These are phyloP conservation scores for Boletus semigastroideus DNA, from an alignment of 1,284 basidiomycete genomes.

Conservation along the genomic window DNA sequence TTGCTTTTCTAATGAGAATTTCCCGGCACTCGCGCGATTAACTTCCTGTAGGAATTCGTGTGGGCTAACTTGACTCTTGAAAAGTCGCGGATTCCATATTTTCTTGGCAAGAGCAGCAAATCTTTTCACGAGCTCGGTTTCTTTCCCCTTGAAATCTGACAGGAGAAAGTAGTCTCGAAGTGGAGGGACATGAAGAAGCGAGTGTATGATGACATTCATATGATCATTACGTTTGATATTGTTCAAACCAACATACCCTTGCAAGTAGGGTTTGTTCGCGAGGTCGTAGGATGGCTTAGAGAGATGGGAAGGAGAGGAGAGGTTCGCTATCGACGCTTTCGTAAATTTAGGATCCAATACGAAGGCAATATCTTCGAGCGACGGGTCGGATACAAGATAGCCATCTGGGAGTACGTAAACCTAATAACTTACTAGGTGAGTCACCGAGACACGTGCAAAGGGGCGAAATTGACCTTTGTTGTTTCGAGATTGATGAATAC, in stretches of 20 bases:
- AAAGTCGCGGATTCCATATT: conserved; percentile 92
- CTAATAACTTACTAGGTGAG: conserved; percentile 41
- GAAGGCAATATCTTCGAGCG: conserved; percentile 90
- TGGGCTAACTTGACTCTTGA: conserved; percentile 98
- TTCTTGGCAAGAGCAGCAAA: conserved; percentile 88
- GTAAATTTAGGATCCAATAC: conserved; percentile 88
- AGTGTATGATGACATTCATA: conserved; percentile 96
- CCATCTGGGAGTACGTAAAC: conserved; percentile 99
- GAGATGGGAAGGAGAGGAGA: conserved; percentile 64
- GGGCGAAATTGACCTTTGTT: conserved; percentile 62
- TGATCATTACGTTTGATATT: conserved; percentile 98
- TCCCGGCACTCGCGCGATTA: conserved; percentile 80
- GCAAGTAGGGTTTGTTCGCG: conserved; percentile 76
- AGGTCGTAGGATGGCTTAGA: conserved; percentile 83
- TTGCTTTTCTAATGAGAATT: conserved; percentile 90
- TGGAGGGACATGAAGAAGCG: conserved; percentile 88
- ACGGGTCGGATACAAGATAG: conserved; percentile 93
- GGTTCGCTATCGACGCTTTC: conserved; percentile 45
- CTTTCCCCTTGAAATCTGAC: conserved; percentile 68
- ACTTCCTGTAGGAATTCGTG: conserved; percentile 99
- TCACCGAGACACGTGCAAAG: conserved; percentile 17
- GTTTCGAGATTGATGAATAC: conserved; percentile 97
- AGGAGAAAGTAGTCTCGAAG: conserved; percentile 86
- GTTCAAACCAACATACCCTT: conserved; percentile 96
- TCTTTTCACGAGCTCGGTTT: conserved; percentile 85